Evolutionary conservation across 371 early-diverging fungal genomes (phyloP).

Genomic region (Mortierella sp.): DNA sequence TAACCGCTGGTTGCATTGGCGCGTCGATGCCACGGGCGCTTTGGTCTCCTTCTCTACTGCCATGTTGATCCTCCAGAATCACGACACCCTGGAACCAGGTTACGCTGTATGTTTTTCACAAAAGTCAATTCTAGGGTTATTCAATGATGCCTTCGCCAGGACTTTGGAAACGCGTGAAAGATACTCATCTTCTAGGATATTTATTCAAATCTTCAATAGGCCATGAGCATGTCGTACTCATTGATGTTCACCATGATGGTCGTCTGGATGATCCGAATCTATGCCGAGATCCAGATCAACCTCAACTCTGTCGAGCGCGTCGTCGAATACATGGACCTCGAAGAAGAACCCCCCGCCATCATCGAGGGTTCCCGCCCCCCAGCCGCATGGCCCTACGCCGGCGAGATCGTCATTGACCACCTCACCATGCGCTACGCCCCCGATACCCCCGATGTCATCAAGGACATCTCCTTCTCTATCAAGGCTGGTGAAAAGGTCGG

Average conservation of each 20-base stretch:
- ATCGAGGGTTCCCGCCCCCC: constrained; percentile 58
- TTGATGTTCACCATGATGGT: constrained; percentile 75
- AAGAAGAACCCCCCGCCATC: constrained; percentile 71
- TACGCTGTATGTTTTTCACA: constrained; percentile 60
- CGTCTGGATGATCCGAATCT: constrained; percentile 84
- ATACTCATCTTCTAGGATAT: no score
- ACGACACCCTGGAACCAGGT: constrained; percentile 68
- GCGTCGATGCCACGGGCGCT: constrained; percentile 81
- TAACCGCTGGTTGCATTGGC: constrained; percentile 83
- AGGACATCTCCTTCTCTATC: constrained; percentile 60
- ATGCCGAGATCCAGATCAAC: constrained; percentile 79
- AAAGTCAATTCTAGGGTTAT: no score
- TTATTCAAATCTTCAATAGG: constrained; percentile 48
- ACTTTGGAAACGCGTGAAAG: no score
- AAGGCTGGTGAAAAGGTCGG: constrained; percentile 61
- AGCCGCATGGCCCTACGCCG: constrained; percentile 80
- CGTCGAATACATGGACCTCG: constrained; percentile 70
- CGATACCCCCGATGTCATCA: constrained; percentile 77
- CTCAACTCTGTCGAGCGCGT: constrained; percentile 75
- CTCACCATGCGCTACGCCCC: constrained; percentile 78
- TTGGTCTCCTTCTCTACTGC: constrained; percentile 78
- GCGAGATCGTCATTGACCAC: constrained; percentile 75
- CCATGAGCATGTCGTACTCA: constrained; percentile 80
- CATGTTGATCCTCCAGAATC: constrained; percentile 57
- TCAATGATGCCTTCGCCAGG: no score